Evolutionary conservation across 2,329 filamentous ascomycete genomes (phyloP).

Genomic region (Aspergillus udagawae): DNA sequence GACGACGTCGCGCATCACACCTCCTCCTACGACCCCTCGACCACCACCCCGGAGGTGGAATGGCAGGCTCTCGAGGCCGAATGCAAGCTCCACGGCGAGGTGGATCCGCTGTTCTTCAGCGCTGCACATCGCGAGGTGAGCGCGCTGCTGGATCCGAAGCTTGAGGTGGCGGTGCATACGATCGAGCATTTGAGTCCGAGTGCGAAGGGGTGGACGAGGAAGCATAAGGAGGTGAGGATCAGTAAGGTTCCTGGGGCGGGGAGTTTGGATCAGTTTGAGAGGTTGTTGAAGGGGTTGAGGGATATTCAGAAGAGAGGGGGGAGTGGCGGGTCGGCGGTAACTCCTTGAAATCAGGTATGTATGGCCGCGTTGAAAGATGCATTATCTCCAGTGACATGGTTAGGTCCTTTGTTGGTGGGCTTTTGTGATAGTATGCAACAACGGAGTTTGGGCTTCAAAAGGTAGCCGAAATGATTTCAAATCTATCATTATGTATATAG

Average conservation of each 20-base stretch:
- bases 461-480: background rate
- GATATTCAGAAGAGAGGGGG: background rate
- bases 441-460: background rate
- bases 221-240: slow-evolving; percentile 15
- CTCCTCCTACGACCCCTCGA: slow-evolving; percentile 23
- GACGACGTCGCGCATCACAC: slow-evolving; percentile 23
- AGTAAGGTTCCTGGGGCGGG: slow-evolving; percentile 6
- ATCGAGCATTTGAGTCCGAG: slow-evolving; percentile 14
- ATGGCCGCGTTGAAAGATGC: background rate
- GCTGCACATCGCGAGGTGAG: slow-evolving; percentile 22
- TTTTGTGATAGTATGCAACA: background rate
- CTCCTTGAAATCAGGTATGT: background rate
- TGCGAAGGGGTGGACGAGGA: slow-evolving; percentile 22
- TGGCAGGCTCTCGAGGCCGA: slow-evolving; percentile 18
- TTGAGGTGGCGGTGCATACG: slow-evolving; percentile 10
- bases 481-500: background rate
- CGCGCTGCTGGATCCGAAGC: slow-evolving; percentile 15
- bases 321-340: background rate
- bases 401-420: background rate
- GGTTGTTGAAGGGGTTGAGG: slow-evolving; percentile 10
- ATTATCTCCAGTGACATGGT: background rate
- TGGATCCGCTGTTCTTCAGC: slow-evolving; percentile 21
- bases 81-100: slow-evolving; percentile 17
- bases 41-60: slow-evolving; percentile 18
- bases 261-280: slow-evolving; percentile 1